Evolutionary conservation across 345 rosid species (phyloP).

Genomic region (Camelina neglecta): DNA sequence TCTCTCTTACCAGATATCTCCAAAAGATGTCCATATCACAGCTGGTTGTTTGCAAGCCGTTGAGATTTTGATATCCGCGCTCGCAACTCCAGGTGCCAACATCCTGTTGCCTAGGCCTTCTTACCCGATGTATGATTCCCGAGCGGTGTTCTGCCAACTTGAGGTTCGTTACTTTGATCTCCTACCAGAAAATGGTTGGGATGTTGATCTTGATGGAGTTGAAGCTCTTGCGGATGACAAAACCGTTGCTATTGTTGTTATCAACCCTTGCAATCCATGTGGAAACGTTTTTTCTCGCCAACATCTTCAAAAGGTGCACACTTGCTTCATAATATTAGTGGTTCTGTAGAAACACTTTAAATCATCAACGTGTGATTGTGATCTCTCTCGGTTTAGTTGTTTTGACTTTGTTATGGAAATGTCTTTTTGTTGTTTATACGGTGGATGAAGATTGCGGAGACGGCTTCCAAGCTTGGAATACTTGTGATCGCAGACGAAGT

Average conservation of each 20-base stretch:
- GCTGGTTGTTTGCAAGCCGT: conserved; percentile 65
- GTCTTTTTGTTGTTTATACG: neutral
- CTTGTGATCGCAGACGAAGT: conserved; percentile 71
- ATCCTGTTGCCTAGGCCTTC: conserved; percentile 67
- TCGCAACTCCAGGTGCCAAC: conserved; percentile 64
- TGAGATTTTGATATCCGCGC: conserved; percentile 53
- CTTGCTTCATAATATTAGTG: neutral
- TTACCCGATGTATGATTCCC: conserved; percentile 57
- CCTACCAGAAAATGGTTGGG: conserved; percentile 67
- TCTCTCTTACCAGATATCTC: conserved; percentile 59
- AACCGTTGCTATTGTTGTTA: conserved; percentile 60
- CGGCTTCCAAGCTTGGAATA: conserved; percentile 64
- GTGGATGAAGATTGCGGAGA: conserved; percentile 59
- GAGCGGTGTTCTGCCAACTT: conserved; percentile 47
- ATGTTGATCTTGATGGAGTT: conserved; percentile 61
- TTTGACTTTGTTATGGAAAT: neutral
- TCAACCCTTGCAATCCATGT: conserved; percentile 72
- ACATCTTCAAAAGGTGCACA: conserved; percentile 55
- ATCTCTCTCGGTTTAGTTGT: neutral
- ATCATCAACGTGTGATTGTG: neutral
- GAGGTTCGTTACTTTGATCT: conserved; percentile 67
- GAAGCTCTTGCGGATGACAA: conserved; percentile 70
- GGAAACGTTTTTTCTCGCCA: conserved; percentile 62
- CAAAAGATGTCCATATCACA: conserved; percentile 59
- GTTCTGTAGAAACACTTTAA: neutral